Base-by-base conservation (phyloP, 345 rosid genomes). In the Aquilaria sinensis region DNA sequence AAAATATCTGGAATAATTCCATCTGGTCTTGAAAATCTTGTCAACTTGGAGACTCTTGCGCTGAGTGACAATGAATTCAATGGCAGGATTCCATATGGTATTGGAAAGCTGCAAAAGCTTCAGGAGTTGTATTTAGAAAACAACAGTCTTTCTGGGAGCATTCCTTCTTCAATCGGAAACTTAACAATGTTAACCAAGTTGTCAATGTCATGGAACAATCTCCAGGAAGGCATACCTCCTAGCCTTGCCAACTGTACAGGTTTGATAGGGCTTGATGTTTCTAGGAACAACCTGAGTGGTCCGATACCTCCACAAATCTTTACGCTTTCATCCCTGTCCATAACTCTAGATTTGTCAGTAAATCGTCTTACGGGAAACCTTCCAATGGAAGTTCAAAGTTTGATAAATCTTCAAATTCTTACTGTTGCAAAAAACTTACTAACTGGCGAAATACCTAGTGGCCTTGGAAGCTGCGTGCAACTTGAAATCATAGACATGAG, bases 391-490 rank as follows among this genome's bases (percentile, higher is more conserved):
- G 12, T 49, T 0, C 56, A 61, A 47, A 54, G 54, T 3, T 13
- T 56, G 16, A 52, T n/a, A 33, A 6, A 48, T 8, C 58, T 60
- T 1, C 46, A 53, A 10, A 5, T 0, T 12, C 31, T 56, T 8
- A 11, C 14, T 31, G 60, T 56, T 31, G 34, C 60, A 1, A 2
- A 1, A 1, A 56, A 56, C 47, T 32, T 13, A 23, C 41, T 56
- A 33, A 31, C 52, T 5, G 60, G 65, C 7, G 53, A 52, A 3
- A 4, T 79, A 60, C 83, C 81, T 2, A 1, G 10, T 11, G 57
- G 45, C 3, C 62, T 79, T 6, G 78, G 75, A 10, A 57, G 45
- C 14, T 82, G 81, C 46, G 13, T 32, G 33, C 43, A 7, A 10
- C 50, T 79, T 57, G 65, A 60, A 30, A 0, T 9, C 12, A 62